Evolutionary conservation across 345 rosid species (phyloP).

Genomic region (Linum usitatissimum): DNA sequence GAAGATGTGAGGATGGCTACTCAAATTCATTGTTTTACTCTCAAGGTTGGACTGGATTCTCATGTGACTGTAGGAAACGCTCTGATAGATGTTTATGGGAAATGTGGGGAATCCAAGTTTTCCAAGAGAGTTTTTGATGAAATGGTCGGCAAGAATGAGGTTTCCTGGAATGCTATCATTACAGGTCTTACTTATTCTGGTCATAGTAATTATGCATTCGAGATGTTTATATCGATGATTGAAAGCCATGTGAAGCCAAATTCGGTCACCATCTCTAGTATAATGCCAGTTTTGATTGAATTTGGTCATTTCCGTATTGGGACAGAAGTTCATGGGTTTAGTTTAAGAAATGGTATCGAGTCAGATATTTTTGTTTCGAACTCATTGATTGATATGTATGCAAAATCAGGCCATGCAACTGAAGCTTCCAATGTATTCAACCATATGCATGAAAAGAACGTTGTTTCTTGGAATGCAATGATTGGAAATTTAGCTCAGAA

Average conservation of each 20-base stretch:
- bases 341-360: slow-evolving; percentile 29
- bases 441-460: slow-evolving; percentile 20
- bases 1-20: slow-evolving; percentile 18
- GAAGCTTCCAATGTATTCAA: slow-evolving; percentile 21
- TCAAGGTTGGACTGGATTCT: slow-evolving; percentile 33
- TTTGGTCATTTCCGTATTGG: slow-evolving; percentile 21
- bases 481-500: slow-evolving; percentile 40
- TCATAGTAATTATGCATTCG: slow-evolving; percentile 24
- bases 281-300: slow-evolving; percentile 36
- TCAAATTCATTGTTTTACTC: slow-evolving; percentile 30
- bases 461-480: slow-evolving; percentile 51
- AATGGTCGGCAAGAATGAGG: slow-evolving; percentile 34
- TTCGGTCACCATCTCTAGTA: slow-evolving; percentile 32
- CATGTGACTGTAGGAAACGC: slow-evolving; percentile 33
- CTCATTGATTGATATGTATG: slow-evolving; percentile 47
- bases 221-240: slow-evolving; percentile 29
- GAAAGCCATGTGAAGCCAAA: slow-evolving; percentile 22
- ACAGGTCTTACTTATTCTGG: slow-evolving; percentile 24
- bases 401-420: slow-evolving; percentile 26
- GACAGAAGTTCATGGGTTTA: slow-evolving; percentile 36
- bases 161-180: slow-evolving; percentile 33
- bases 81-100: slow-evolving; percentile 40
- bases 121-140: slow-evolving; percentile 26
- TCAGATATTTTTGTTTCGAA: slow-evolving; percentile 33
- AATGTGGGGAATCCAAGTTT: slow-evolving; percentile 27